These are phyloP conservation scores for Termitomyces sp. DNA, from an alignment of 768 basidiomycete genomes.

Conservation along the genomic window DNA sequence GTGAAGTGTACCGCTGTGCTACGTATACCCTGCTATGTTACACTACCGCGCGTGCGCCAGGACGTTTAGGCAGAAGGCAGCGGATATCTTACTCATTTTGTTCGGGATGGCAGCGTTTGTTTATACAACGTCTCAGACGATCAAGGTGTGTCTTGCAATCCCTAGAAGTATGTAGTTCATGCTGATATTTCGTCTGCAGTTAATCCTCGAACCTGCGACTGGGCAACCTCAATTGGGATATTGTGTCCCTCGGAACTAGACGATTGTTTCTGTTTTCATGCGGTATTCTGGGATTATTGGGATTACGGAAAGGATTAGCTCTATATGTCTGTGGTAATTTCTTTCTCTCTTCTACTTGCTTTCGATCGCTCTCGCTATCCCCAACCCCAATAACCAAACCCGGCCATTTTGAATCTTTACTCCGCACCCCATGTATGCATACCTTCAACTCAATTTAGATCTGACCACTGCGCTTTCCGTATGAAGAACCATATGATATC, in stretches of 20 bases:
- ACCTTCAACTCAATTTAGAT: neutral
- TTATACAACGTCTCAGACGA: conserved; percentile 80
- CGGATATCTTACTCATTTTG: conserved; percentile 67
- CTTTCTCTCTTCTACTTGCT: neutral
- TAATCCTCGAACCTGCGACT: conserved; percentile 12
- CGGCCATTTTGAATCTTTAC: neutral
- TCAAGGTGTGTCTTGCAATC: conserved; percentile 42
- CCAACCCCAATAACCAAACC: neutral
- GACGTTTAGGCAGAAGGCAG: conserved; percentile 58
- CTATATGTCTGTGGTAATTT: neutral
- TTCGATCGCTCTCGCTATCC: neutral
- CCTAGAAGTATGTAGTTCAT: neutral
- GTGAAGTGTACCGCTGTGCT: conserved; percentile 83
- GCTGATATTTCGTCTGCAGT: neutral
- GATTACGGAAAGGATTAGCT: neutral
- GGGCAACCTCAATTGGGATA: conserved; percentile 11
- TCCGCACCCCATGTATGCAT: neutral
- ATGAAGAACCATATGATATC: neutral
- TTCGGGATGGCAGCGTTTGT: conserved; percentile 70
- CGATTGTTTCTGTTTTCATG: neutral
- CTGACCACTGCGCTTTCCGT: neutral
- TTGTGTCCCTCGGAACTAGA: conserved; percentile 13
- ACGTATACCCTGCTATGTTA: conserved; percentile 90
- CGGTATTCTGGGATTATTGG: neutral
- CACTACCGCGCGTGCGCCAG: conserved; percentile 84